Conservation (phyloP, 1,284 basidiomycete species). For the Puccinia coronata region DNA sequence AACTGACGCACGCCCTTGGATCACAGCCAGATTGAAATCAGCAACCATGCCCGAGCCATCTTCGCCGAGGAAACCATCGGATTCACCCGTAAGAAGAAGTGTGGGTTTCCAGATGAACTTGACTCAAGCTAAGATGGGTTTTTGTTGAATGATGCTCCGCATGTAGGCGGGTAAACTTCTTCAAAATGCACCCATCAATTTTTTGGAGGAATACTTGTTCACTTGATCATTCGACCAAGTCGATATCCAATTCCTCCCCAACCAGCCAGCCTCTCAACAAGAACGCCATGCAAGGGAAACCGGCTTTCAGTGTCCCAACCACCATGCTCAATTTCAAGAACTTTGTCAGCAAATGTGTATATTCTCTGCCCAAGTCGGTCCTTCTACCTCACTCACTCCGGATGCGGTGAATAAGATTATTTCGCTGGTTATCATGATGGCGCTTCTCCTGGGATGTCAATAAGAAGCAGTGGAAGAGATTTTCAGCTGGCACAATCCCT, state of each 20-base stretch:
- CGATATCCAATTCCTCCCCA: too few relatives aligned
- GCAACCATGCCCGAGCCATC: too few relatives aligned
- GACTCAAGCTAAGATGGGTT: too few relatives aligned
- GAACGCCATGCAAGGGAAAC: constrained; percentile 35
- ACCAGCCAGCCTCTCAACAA: not conserved
- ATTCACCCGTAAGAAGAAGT: constrained; percentile 3
- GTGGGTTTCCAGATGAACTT: too few relatives aligned
- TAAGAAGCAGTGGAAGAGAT: constrained; percentile 27
- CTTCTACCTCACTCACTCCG: not conserved
- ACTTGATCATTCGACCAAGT: constrained; percentile 29
- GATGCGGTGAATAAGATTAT: too few relatives aligned
- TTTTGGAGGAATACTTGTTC: not conserved
- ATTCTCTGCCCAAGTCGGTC: constrained; percentile 30
- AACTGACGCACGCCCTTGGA: too few relatives aligned
- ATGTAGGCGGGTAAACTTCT: not conserved
- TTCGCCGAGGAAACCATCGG: not conserved
- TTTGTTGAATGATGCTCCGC: too few relatives aligned
- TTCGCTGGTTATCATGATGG: not conserved
- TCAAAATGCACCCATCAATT: constrained; percentile 14
- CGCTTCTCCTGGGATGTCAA: not conserved
- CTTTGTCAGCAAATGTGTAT: constrained; percentile 42
- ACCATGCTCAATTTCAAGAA: constrained; percentile 45
- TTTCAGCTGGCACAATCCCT: constrained; percentile 15
- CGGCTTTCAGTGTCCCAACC: constrained; percentile 33
- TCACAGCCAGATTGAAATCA: too few relatives aligned